Conservation (phyloP, 257 asterid species). For the Striga asiatica region DNA sequence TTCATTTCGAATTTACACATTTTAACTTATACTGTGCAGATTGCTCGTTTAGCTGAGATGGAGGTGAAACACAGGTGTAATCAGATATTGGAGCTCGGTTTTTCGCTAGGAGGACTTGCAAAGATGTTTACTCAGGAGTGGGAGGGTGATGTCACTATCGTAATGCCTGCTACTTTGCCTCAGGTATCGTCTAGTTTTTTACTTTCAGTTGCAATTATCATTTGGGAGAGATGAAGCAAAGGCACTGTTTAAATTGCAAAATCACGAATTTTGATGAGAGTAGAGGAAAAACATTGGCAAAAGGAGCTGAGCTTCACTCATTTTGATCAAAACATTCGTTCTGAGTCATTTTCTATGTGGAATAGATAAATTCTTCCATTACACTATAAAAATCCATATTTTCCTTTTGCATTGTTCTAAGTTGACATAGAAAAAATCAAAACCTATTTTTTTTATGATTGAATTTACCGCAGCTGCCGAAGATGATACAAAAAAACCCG, state of each 20-base stretch:
- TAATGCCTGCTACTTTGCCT: constrained; percentile 91
- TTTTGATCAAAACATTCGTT: too few relatives aligned
- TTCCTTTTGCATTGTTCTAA: too few relatives aligned
- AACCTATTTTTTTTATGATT: too few relatives aligned
- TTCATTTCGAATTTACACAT: too few relatives aligned
- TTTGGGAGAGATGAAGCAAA: too few relatives aligned
- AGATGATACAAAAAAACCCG: constrained; percentile 83
- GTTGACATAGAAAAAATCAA: too few relatives aligned
- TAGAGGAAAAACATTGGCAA: not conserved
- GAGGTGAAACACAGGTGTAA: constrained; percentile 94
- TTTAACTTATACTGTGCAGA: constrained; percentile 54
- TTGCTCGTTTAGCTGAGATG: constrained; percentile 83
- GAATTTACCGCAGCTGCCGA: constrained; percentile 42
- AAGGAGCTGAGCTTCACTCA: not conserved
- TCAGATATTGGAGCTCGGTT: constrained; percentile 82
- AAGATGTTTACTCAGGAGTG: constrained; percentile 97
- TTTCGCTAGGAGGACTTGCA: constrained; percentile 77
- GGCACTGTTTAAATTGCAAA: too few relatives aligned
- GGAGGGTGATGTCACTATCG: constrained; percentile 97
- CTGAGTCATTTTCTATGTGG: too few relatives aligned
- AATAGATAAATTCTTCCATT: too few relatives aligned
- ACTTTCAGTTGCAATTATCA: too few relatives aligned
- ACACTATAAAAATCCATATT: too few relatives aligned
- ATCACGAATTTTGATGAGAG: not conserved
- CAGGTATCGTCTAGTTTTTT: too few relatives aligned